Evolutionary conservation across 2,329 filamentous ascomycete genomes (phyloP), one percentile per base, ranked within the genome.

Genomic region (Clonostachys chloroleuca): DNA sequence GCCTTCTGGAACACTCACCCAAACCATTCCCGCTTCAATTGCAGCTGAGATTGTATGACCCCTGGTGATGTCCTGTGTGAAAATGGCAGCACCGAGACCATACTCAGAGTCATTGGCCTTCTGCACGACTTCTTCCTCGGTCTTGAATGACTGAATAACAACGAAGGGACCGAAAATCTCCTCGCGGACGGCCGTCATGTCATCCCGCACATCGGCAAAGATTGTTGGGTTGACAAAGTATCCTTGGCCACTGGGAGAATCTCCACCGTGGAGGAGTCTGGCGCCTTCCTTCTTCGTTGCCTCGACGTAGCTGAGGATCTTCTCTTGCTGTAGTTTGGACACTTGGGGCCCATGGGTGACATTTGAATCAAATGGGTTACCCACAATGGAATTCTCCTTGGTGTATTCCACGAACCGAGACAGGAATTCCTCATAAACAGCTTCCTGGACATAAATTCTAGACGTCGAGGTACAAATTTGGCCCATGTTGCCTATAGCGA

Each of bases 391-490:
- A 24, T 78, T 24, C 18, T 42, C 13, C 16, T 14, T 14, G 16
- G 20, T 24, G 8, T 24, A 35, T n/a, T 37, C 37, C 12, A 34
- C 44, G 12, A 52, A 42, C 6, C n/a, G 30, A 5, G 13, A 16
- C 18, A 40, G 24, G 45, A 59, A 57, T 9, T 42, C 47, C 12
- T 42, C 34, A 4, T 48, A 43, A 13, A 58, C 44, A 30, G 49
- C 52, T 44, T 57, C 52, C 49, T 67, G 61, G 13, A 70, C 63
- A 13, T 70, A 48, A 9, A 86, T 78, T 13, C 81, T 75, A 59
- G 87, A 84, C 0, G 83, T 87, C 6, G 77, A 73, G 83, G 87
- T 87, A 68, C 85, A 89, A 41, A 88, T 80, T 67, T 89, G 85
- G 1, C 84, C 85, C 17, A 44, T 69, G 57, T 81, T 78, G 34